Percentiles rank a stretch among this genome's conserved stretches.
Conservation (phyloP, 768 basidiomycete genomes). For the Arthromyces matolae region DNA sequence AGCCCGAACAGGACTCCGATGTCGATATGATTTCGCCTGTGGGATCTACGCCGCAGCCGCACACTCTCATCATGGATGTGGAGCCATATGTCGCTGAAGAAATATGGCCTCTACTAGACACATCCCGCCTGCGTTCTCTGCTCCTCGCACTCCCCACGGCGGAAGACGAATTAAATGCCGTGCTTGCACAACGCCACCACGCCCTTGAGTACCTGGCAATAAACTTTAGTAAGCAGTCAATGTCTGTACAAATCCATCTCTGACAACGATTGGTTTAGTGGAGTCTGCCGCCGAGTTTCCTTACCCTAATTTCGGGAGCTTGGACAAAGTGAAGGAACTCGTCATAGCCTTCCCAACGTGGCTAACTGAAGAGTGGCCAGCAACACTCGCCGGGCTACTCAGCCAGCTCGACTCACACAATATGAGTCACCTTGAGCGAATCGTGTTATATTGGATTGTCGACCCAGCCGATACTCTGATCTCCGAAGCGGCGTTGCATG, state of each 20-base stretch:
- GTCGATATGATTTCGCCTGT: background rate
- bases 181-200: background rate
- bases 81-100: background rate
- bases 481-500: background rate
- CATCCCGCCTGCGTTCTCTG: constrained; percentile 2
- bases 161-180: background rate
- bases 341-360: constrained; percentile 3
- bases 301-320: background rate
- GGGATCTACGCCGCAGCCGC: background rate
- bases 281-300: background rate
- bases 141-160: background rate
- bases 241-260: no score
- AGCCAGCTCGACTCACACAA: background rate
- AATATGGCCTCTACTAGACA: constrained; percentile 4
- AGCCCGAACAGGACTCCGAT: background rate
- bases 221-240: background rate
- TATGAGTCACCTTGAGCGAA: constrained; percentile 1
- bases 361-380: background rate
- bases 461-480: background rate
- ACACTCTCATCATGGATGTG: background rate
- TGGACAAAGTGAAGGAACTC: background rate
- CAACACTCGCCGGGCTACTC: background rate
- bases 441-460: background rate
- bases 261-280: no score
- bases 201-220: background rate